These are phyloP conservation scores for Daldinia childiae DNA, from an alignment of 495 filamentous ascomycete genomes.

Conservation along the genomic window DNA sequence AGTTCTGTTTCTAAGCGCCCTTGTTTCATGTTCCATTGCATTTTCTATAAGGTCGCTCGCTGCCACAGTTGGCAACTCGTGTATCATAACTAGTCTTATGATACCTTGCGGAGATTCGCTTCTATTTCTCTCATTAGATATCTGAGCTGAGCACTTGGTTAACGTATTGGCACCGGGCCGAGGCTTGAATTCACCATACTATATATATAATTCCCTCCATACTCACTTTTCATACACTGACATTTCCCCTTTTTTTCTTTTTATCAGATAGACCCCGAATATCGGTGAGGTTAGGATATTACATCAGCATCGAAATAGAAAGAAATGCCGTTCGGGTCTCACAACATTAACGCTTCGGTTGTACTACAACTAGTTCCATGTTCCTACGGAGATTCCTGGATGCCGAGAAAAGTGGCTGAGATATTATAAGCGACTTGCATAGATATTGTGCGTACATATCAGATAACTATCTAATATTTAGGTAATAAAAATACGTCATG, in stretches of 20 bases:
- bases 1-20: neutral
- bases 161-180: neutral
- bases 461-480: neutral
- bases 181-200: neutral
- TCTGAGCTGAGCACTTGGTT: too few species aligned
- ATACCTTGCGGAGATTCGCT: neutral
- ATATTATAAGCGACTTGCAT: neutral
- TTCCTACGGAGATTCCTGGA: neutral
- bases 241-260: neutral
- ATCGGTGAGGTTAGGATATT: neutral
- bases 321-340: neutral
- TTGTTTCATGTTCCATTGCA: neutral
- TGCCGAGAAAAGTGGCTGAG: neutral
- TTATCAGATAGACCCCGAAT: neutral
- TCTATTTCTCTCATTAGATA: neutral
- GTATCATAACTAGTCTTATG: neutral
- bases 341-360: neutral
- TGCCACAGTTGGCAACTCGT: neutral
- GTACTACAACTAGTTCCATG: neutral
- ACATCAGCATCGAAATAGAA: neutral
- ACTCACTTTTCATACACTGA: neutral
- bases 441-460: neutral
- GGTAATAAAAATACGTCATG: neutral
- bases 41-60: neutral
- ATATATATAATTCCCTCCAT: neutral